Conservation (phyloP, 2,329 filamentous ascomycete species). For the Lanzia echinophila region DNA sequence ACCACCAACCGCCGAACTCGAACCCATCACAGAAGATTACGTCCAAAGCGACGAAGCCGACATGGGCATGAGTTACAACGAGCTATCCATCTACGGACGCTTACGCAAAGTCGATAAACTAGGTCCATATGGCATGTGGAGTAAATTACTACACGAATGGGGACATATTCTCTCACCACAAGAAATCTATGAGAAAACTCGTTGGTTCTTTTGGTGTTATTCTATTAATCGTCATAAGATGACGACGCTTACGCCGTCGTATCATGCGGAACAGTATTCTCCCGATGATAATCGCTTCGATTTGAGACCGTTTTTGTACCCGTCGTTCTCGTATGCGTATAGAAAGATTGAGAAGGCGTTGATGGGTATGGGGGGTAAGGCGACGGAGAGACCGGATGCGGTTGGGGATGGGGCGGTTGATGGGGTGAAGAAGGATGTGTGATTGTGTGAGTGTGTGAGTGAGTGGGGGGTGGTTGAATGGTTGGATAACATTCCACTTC, state of each 20-base stretch:
- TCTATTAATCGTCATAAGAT: constrained; percentile 55
- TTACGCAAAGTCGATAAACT: constrained; percentile 41
- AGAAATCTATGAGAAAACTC: constrained; percentile 5
- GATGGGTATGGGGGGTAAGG: too few relatives aligned
- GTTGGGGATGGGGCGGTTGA: too few relatives aligned
- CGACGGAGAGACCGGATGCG: too few relatives aligned
- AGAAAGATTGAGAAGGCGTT: constrained; percentile 5
- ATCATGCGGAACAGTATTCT: constrained; percentile 20
- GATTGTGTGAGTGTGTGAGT: too few relatives aligned
- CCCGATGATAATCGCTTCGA: constrained; percentile 54
- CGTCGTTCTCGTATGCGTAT: constrained; percentile 17
- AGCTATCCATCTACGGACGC: constrained; percentile 40
- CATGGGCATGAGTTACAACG: constrained; percentile 48
- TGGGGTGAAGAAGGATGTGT: too few relatives aligned
- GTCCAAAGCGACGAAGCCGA: constrained; percentile 39
- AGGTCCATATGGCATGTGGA: constrained; percentile 31
- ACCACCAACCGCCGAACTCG: constrained; percentile 54
- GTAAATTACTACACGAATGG: constrained; percentile 5
- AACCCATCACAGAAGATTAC: constrained; percentile 54
- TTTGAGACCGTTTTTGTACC: constrained; percentile 47
- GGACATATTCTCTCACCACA: constrained; percentile 6
- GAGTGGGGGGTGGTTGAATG: too few relatives aligned
- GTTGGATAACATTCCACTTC: too few relatives aligned
- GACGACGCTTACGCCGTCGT: constrained; percentile 19
- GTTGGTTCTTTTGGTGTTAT: constrained; percentile 34